Evolutionary conservation across 805 yeast species (phyloP).

Genomic region (Metahyphopichia silvanorum): DNA sequence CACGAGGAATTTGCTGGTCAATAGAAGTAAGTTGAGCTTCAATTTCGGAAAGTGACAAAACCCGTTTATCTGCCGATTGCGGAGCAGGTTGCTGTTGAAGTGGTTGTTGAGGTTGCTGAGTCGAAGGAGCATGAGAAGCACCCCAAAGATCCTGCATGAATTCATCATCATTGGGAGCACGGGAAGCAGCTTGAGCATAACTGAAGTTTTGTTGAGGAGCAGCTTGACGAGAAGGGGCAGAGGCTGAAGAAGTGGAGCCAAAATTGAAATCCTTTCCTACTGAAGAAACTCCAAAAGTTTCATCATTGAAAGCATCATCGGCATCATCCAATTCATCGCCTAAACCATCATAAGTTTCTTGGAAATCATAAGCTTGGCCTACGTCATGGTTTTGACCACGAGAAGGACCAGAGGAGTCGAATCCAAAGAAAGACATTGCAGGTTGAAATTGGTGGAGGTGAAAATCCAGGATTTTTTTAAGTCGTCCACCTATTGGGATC

Average conservation of each 20-base stretch:
- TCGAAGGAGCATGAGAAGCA: conserved; percentile 26
- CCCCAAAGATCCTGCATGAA: conserved; percentile 47
- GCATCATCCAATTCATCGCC: conserved; percentile 63
- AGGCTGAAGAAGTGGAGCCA: conserved; percentile 10
- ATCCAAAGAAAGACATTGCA: conserved; percentile 72
- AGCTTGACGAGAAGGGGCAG: conserved; percentile 7
- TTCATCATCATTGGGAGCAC: conserved; percentile 38
- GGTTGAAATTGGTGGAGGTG: too few species aligned
- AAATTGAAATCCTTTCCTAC: conserved; percentile 9
- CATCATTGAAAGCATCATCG: conserved; percentile 78
- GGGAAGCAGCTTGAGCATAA: conserved; percentile 39
- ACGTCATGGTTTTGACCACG: conserved; percentile 14
- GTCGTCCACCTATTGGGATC: too few species aligned
- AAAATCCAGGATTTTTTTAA: too few species aligned
- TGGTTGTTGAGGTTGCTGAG: conserved; percentile 20
- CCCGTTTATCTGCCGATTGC: conserved; percentile 32
- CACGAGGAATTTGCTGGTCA: conserved; percentile 23
- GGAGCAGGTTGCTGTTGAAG: conserved; percentile 11
- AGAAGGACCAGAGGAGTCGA: conserved; percentile 47
- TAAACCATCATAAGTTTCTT: conserved; percentile 78
- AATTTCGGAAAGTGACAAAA: conserved; percentile 76
- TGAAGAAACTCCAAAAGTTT: conserved; percentile 60
- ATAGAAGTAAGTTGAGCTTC: conserved; percentile 70
- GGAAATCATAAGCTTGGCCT: conserved; percentile 56
- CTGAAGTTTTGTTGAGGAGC: conserved; percentile 25